Conservation (phyloP, 202 grass and related monocot genomes). For the Dendrocalamus latiflorus region DNA sequence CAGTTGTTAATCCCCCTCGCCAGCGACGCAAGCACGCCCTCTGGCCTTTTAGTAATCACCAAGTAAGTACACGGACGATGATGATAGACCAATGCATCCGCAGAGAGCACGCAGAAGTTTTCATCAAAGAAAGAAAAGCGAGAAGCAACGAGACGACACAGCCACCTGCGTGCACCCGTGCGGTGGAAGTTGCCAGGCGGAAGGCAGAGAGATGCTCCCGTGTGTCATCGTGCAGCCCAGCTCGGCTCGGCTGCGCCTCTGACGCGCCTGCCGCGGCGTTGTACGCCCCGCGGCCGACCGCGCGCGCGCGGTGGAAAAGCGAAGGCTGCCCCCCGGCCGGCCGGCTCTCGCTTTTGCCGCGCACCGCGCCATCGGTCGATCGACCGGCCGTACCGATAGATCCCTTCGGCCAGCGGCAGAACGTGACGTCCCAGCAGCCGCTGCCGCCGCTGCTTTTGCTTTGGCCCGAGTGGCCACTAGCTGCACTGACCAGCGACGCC, state of each 20-base stretch:
- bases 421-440: conserved; percentile 40
- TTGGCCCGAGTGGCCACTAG: background rate
- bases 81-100: background rate
- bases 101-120: background rate
- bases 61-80: background rate
- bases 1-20: background rate
- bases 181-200: background rate
- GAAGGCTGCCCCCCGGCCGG: background rate
- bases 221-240: background rate
- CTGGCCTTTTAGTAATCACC: background rate
- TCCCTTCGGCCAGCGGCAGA: background rate
- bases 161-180: background rate
- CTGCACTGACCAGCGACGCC: background rate
- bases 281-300: conserved; percentile 36
- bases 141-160: background rate
- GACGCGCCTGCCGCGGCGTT: conserved; percentile 31
- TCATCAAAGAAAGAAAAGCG: background rate
- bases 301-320: background rate
- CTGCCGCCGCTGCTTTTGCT: background rate
- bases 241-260: background rate
- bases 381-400: background rate
- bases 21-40: background rate
- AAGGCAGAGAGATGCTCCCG: background rate
- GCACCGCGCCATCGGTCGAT: background rate
- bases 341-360: background rate